Percentiles rank a stretch among this genome's conserved stretches.
These are phyloP conservation scores for Cucurbita moschata DNA, from an alignment of 306 rosid species.

Conservation along the genomic window DNA sequence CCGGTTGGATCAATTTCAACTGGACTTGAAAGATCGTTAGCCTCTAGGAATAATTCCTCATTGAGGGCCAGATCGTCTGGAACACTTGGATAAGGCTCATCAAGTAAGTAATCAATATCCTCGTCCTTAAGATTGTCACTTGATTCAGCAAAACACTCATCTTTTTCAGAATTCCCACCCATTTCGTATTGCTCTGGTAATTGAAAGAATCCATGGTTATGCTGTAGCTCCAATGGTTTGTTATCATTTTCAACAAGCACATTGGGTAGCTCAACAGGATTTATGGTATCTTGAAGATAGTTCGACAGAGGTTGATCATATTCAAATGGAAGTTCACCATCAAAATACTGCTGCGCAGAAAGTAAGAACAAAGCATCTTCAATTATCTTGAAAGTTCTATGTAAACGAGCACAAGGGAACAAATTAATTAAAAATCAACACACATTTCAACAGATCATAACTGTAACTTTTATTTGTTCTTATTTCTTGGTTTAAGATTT, in stretches of 20 bases:
- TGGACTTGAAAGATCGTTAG: conserved; percentile 44
- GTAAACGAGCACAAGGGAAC: not conserved
- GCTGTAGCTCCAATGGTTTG: conserved; percentile 17
- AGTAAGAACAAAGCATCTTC: not conserved
- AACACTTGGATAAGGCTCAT: conserved; percentile 26
- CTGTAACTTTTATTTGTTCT: not conserved
- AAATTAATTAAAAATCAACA: not conserved
- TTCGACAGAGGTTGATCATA: conserved; percentile 14
- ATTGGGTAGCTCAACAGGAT: conserved; percentile 23
- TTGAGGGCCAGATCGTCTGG: conserved; percentile 8
- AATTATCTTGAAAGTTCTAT: not conserved
- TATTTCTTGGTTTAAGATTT: not conserved
- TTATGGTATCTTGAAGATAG: conserved; percentile 43
- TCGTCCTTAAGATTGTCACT: conserved; percentile 8
- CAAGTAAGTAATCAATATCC: conserved; percentile 10
- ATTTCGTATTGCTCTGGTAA: conserved; percentile 24
- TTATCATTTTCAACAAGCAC: conserved; percentile 21
- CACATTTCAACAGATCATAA: not conserved
- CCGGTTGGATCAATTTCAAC: conserved; percentile 21
- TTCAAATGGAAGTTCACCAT: conserved; percentile 11
- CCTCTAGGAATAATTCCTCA: conserved; percentile 45
- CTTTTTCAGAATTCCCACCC: conserved; percentile 9
- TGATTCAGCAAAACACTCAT: conserved; percentile 24
- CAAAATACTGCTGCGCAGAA: conserved; percentile 25
- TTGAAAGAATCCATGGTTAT: conserved; percentile 4